These are phyloP conservation scores for Cyclocybe aegerita DNA, from an alignment of 768 basidiomycete genomes.

Conservation along the genomic window DNA sequence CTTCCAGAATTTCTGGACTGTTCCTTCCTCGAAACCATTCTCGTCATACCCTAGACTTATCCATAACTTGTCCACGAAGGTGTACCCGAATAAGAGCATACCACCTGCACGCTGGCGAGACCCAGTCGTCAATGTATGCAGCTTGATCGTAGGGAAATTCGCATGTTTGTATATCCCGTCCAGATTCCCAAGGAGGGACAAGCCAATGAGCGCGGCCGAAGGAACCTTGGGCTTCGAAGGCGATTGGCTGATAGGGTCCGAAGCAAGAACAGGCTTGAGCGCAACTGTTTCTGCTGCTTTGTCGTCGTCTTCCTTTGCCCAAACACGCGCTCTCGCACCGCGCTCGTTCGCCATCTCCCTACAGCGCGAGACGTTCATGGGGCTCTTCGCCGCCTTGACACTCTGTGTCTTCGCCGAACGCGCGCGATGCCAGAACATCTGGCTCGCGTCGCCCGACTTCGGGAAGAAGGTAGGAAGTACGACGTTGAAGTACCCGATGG, in stretches of 20 bases:
- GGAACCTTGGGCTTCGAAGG: constrained; percentile 39
- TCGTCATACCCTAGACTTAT: constrained; percentile 78
- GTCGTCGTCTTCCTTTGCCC: constrained; percentile 78
- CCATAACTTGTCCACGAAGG: constrained; percentile 74
- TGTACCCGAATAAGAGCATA: constrained; percentile 83
- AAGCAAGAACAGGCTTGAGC: constrained; percentile 24
- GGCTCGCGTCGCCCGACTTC: constrained; percentile 31
- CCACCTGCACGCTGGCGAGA: constrained; percentile 78
- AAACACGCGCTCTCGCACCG: constrained; percentile 56
- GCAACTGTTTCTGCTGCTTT: constrained; percentile 44
- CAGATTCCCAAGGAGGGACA: constrained; percentile 83
- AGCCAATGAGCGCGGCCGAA: constrained; percentile 66
- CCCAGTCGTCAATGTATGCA: constrained; percentile 80
- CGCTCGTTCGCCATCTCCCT: constrained; percentile 67
- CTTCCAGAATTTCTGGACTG: constrained; percentile 67
- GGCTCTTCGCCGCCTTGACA: constrained; percentile 58
- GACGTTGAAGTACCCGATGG: constrained; percentile 83
- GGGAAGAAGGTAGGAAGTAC: constrained; percentile 75
- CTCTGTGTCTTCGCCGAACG: constrained; percentile 69
- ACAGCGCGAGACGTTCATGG: constrained; percentile 60
- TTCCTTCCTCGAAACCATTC: constrained; percentile 66
- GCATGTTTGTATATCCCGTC: constrained; percentile 79
- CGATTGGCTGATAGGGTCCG: constrained; percentile 9
- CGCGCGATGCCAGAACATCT: constrained; percentile 76
- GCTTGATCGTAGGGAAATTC: constrained; percentile 51